Percentiles rank a stretch among this genome's conserved stretches.
Conservation (phyloP, 805 yeast genomes). For the Metschnikowia santaceciliae region DNA sequence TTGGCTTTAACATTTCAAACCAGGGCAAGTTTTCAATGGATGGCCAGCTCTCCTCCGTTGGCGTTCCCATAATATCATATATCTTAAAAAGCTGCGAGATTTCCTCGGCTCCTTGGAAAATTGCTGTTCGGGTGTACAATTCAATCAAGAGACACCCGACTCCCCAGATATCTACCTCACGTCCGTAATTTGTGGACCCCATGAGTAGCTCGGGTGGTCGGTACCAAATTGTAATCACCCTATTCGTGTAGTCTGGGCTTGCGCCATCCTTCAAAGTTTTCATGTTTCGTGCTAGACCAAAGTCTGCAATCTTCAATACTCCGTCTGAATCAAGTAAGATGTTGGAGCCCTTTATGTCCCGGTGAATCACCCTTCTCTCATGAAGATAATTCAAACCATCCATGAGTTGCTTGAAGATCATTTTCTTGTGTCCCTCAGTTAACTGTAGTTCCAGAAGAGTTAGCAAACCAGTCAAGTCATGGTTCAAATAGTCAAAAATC, state of each 20-base stretch:
- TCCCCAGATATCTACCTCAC: slow-evolving; percentile 96
- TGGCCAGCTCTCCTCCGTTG: slow-evolving; percentile 72
- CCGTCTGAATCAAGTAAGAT: slow-evolving; percentile 63
- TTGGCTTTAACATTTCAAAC: slow-evolving; percentile 80
- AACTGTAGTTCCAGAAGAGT: slow-evolving; percentile 68
- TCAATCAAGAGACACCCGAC: slow-evolving; percentile 89
- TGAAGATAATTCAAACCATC: slow-evolving; percentile 71
- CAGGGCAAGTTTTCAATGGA: slow-evolving; percentile 77
- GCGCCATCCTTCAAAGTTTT: slow-evolving; percentile 48
- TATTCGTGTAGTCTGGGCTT: slow-evolving; percentile 81
- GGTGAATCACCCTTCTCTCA: slow-evolving; percentile 62
- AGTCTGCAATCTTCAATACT: slow-evolving; percentile 68
- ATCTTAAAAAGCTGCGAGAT: slow-evolving; percentile 76
- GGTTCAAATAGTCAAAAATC: slow-evolving; percentile 92
- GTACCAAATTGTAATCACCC: slow-evolving; percentile 96
- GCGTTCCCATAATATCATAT: slow-evolving; percentile 84
- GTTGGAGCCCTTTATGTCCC: slow-evolving; percentile 82
- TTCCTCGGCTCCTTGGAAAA: slow-evolving; percentile 88
- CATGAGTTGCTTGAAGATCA: slow-evolving; percentile 59
- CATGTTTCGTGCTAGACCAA: slow-evolving; percentile 78
- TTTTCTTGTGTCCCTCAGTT: slow-evolving; percentile 61
- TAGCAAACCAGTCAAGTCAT: slow-evolving; percentile 85
- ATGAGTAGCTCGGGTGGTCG: slow-evolving; percentile 91
- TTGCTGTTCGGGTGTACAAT: slow-evolving; percentile 66
- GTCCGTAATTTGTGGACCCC: slow-evolving; percentile 86